Base-by-base conservation (phyloP, 176 grass and related monocot species). In the Oryza longistaminata region DNA sequence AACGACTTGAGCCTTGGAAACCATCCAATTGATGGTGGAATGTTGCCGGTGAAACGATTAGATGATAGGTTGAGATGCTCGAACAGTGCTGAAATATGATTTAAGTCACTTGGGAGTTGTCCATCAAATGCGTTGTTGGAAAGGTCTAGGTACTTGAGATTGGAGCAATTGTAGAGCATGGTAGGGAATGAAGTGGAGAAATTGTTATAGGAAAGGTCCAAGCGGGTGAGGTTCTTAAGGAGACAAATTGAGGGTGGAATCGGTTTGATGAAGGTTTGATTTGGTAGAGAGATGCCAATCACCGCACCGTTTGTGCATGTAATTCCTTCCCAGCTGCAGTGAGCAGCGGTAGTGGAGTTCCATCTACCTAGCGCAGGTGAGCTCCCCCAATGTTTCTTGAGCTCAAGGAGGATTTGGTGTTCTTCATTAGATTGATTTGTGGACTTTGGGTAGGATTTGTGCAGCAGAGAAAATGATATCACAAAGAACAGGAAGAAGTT, bases 101-200 rank as follows among this genome's bases (percentile, higher is more conserved):
- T 68, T 74, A 96, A 78, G 22, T 88, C 70, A 21, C 6, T 2
- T 29, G 89, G 82, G 16, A 96, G 49, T 0, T 39, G 0, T 9
- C 94, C 89, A 49, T n/a, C 65, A 26, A 96, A 93, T 31, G 49
- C 44, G 29, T 93, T 96, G 49, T 88, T 80, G 12, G 94, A 87
- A 61, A 96, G 40, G 33, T 91, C 68, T 3, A 96, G 75, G 19
- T 60, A 58, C 71, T 31, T 16, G 35, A 71, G 48, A 77, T 33
- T 73, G 24, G 82, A 81, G 44, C 91, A 96, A 58, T 62, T 72
- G 82, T 89, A 93, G 46, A 93, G 74, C 2, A 13, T 6, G 2
- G 68, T 62, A 3, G 94, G 94, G 81, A 93, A 93, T 11, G 61
- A 0, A 8, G 68, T n/a, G 7, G 84, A 53, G 45, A 96, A 33